Evolutionary conservation across 148 eudicot species (phyloP).

Genomic region (Vaccinium darrowii): DNA sequence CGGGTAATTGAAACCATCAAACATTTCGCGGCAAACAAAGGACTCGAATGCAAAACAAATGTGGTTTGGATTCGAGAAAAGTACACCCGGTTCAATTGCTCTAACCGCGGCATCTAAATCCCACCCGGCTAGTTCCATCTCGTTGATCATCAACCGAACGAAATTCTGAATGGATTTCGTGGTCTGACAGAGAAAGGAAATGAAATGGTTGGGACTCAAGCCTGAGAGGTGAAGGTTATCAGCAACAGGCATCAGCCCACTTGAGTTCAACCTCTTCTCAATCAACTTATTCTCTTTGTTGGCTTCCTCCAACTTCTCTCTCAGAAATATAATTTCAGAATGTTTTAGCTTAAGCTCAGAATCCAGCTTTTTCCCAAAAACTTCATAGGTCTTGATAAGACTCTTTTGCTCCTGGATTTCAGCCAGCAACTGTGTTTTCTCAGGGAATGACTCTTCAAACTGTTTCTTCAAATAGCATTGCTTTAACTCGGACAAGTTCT

Average conservation of each 20-base stretch:
- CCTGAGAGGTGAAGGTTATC: conserved; percentile 63
- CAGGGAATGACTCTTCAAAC: conserved; percentile 57
- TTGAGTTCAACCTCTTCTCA: conserved; percentile 73
- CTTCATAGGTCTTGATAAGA: conserved; percentile 59
- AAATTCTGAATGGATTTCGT: conserved; percentile 62
- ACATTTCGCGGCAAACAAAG: conserved; percentile 76
- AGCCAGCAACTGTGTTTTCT: conserved; percentile 46
- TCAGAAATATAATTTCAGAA: conserved; percentile 68
- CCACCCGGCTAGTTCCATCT: conserved; percentile 84
- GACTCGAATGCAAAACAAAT: conserved; percentile 74
- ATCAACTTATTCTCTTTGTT: conserved; percentile 59
- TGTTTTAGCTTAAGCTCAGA: conserved; percentile 64
- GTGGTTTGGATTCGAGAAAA: conserved; percentile 50
- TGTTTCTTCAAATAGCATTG: conserved; percentile 71
- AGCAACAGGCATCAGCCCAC: conserved; percentile 53
- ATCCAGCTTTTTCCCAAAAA: conserved; percentile 63
- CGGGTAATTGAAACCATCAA: conserved; percentile 66
- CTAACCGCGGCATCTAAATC: conserved; percentile 63
- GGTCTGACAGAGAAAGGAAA: conserved; percentile 50
- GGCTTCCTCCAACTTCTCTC: conserved; percentile 65
- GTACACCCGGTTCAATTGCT: conserved; percentile 67
- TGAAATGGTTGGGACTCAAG: conserved; percentile 62
- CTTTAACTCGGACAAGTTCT: conserved; percentile 65
- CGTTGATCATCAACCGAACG: conserved; percentile 52
- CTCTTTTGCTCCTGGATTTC: conserved; percentile 81